These are phyloP conservation scores for Septoria linicola DNA, from an alignment of 2,329 filamentous ascomycete genomes.

Conservation along the genomic window DNA sequence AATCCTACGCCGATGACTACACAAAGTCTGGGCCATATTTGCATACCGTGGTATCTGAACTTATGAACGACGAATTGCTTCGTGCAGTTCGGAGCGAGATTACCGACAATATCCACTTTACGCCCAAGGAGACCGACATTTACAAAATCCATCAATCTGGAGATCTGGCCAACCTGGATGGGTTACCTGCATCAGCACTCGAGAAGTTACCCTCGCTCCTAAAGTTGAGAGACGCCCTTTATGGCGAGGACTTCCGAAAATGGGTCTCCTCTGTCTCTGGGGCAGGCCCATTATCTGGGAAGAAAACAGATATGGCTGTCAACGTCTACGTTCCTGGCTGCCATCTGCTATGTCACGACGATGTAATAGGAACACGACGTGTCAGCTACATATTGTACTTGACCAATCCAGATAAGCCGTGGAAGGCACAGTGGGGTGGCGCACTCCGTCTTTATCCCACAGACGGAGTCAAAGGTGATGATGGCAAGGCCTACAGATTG, in stretches of 20 bases:
- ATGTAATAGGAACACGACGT: conserved; percentile 94
- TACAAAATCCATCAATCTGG: conserved; percentile 99
- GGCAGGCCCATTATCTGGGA: conserved; percentile 81
- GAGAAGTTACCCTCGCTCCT: conserved; percentile 86
- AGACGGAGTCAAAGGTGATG: conserved; percentile 59
- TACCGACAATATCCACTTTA: conserved; percentile 86
- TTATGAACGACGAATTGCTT: conserved; percentile 79
- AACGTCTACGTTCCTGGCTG: conserved; percentile 97
- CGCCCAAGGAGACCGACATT: conserved; percentile 97
- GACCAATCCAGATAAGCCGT: conserved; percentile 84
- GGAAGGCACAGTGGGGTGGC: conserved; percentile 90
- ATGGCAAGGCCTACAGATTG: conserved; percentile 71
- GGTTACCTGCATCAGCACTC: conserved; percentile 81
- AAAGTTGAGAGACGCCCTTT: conserved; percentile 87
- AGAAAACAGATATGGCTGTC: conserved; percentile 98
- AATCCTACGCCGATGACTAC: conserved; percentile 62
- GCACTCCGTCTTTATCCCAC: conserved; percentile 84
- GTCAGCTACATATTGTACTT: conserved; percentile 98
- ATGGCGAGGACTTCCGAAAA: conserved; percentile 83
- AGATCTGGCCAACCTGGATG: conserved; percentile 93
- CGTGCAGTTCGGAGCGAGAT: conserved; percentile 87
- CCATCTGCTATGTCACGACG: conserved; percentile 93
- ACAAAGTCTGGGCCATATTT: conserved; percentile 73
- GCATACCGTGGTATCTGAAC: conserved; percentile 80
- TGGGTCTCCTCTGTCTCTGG: conserved; percentile 85